Percentiles rank a stretch among this genome's conserved stretches.
These are phyloP conservation scores for Aphanomyces euteiches DNA, from an alignment of 352 stramenopile genomes.

Conservation along the genomic window DNA sequence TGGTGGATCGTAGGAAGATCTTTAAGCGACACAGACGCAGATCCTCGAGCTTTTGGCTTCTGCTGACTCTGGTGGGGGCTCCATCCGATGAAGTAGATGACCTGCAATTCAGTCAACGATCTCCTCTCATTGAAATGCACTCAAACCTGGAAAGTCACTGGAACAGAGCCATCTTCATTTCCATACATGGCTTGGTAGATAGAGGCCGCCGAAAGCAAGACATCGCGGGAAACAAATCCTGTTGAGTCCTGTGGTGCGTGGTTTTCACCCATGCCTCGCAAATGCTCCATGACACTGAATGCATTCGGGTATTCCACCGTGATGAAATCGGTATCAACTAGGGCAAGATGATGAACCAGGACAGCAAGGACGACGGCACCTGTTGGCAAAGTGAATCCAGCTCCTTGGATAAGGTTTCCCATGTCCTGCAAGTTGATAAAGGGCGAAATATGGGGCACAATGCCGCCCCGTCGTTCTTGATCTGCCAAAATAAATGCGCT, in stretches of 20 bases:
- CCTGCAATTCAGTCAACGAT: slow-evolving; percentile 19
- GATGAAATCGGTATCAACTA: slow-evolving; percentile 96
- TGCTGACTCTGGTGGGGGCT: slow-evolving; percentile 93
- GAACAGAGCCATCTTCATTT: slow-evolving; percentile 81
- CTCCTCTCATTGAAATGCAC: too few relatives aligned
- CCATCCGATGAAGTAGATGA: slow-evolving; percentile 99
- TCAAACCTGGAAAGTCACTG: slow-evolving; percentile 91
- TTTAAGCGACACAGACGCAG: slow-evolving; percentile 72
- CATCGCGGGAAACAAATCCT: slow-evolving; percentile 66
- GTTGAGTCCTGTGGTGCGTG: slow-evolving; percentile 80
- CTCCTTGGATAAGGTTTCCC: slow-evolving; percentile 87
- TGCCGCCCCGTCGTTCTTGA: slow-evolving; percentile 92
- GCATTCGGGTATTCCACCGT: slow-evolving; percentile 92
- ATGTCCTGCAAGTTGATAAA: slow-evolving; percentile 95
- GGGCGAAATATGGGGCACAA: slow-evolving; percentile 93
- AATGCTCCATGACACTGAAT: slow-evolving; percentile 94
- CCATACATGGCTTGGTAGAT: slow-evolving; percentile 94
- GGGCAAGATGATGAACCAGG: background rate
- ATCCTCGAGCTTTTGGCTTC: slow-evolving; percentile 81
- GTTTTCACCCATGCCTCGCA: slow-evolving; percentile 95
- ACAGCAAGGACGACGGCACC: slow-evolving; percentile 28
- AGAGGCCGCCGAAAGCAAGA: slow-evolving; percentile 89
- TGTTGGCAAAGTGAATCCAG: slow-evolving; percentile 93
- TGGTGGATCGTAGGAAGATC: slow-evolving; percentile 44
- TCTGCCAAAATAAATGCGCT: slow-evolving; percentile 93